Conservation (phyloP, 2,329 filamentous ascomycete genomes). For the Penicillium janthinellum region DNA sequence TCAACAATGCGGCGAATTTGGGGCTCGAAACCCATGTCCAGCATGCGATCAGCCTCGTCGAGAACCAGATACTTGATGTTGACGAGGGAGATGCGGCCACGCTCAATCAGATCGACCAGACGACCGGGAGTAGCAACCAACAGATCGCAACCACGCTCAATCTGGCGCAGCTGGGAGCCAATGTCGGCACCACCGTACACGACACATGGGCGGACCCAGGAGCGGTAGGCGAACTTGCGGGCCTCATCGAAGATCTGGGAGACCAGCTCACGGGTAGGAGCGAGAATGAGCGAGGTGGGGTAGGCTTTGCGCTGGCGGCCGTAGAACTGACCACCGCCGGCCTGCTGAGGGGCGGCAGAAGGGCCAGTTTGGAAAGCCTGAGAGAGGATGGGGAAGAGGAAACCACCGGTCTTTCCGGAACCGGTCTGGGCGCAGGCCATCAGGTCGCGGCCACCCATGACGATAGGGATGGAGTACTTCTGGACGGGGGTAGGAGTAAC, state of each 20-base stretch:
- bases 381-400: constrained; percentile 98
- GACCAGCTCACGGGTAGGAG: constrained; percentile 95
- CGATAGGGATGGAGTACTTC: constrained; percentile 99
- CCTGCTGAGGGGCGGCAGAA: constrained; percentile 64
- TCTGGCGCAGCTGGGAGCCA: constrained; percentile 94
- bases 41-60: constrained; percentile 98
- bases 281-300: constrained; percentile 92
- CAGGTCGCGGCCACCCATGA: constrained; percentile 95
- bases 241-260: constrained; percentile 98
- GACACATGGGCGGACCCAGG: constrained; percentile 97
- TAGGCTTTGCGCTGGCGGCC: constrained; percentile 97
- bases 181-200: constrained; percentile 99
- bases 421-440: constrained; percentile 99
- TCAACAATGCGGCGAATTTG: constrained; percentile 99
- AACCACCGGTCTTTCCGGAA: constrained; percentile 99
- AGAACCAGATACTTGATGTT: constrained; percentile 99
- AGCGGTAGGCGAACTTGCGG: constrained; percentile 97
- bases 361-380: constrained; percentile 92
- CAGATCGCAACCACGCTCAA: constrained; percentile 95
- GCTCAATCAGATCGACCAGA: constrained; percentile 96
- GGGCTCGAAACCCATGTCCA: constrained; percentile 99
- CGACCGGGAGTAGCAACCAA: constrained; percentile 96
- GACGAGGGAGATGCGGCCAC: constrained; percentile 92
- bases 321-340: constrained; percentile 67
- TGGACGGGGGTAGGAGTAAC: constrained; percentile 95